A percentile compares a stretch with the other conserved stretches of the same genome.
These are phyloP conservation scores for Elongisporangium undulatum DNA, from an alignment of 352 stramenopile genomes.

Conservation along the genomic window DNA sequence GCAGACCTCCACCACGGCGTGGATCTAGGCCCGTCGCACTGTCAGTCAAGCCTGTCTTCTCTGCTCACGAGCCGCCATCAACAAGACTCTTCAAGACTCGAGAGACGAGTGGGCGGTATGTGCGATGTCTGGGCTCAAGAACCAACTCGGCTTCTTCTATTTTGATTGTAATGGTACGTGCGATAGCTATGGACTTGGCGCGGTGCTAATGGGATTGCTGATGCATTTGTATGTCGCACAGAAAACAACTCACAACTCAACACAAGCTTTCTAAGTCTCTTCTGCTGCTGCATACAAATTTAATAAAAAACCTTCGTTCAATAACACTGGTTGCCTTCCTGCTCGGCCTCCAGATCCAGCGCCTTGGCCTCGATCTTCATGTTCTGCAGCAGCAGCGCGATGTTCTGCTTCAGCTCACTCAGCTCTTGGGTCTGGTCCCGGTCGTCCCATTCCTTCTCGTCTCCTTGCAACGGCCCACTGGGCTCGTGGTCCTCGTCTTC, in stretches of 20 bases:
- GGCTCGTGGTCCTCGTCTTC: slow-evolving; percentile 18
- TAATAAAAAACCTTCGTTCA: neutral
- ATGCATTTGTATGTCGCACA: neutral
- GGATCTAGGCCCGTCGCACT: neutral
- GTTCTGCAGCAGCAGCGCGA: slow-evolving; percentile 47
- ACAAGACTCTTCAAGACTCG: neutral
- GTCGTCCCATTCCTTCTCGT: slow-evolving; percentile 40
- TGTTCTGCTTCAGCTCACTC: slow-evolving; percentile 59
- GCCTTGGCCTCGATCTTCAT: slow-evolving; percentile 58
- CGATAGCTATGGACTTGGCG: neutral
- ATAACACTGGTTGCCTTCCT: slow-evolving; percentile 11
- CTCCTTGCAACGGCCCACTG: slow-evolving; percentile 9
- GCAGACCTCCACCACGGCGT: neutral
- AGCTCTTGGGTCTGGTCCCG: slow-evolving; percentile 55
- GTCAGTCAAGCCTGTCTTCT: neutral
- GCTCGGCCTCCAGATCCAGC: slow-evolving; percentile 16
- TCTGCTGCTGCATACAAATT: neutral
- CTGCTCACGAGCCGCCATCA: neutral
- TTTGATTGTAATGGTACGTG: neutral
- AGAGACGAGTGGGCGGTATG: neutral
- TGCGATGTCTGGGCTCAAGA: neutral
- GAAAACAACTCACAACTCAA: neutral
- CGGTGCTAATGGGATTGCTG: neutral
- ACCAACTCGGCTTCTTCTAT: neutral
- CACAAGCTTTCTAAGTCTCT: neutral